phyloP scores from a whole-genome alignment of 768 basidiomycete genomes.

The Ramaria rubella region DNA sequence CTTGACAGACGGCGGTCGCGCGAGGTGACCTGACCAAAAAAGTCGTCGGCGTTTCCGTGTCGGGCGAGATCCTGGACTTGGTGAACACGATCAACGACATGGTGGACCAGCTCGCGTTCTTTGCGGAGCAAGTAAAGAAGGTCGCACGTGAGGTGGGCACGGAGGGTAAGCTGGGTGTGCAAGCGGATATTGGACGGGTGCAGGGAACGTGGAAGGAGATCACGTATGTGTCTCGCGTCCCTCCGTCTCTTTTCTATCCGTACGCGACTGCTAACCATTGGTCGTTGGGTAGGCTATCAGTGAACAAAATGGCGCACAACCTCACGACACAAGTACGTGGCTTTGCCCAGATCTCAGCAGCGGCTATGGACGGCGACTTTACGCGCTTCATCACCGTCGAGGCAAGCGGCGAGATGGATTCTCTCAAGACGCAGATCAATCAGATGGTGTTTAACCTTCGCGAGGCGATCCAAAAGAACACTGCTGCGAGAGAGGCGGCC shows the following conservation, averaged over 20 bases:
- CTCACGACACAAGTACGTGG: slow-evolving; percentile 98
- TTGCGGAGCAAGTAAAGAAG: slow-evolving; percentile 81
- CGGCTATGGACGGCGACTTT: slow-evolving; percentile 98
- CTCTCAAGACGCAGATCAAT: slow-evolving; percentile 96
- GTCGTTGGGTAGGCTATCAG: slow-evolving; percentile 58
- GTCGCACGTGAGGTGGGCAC: slow-evolving; percentile 97
- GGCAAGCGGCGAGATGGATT: slow-evolving; percentile 98
- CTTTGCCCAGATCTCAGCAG: slow-evolving; percentile 97
- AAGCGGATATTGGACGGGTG: slow-evolving; percentile 93
- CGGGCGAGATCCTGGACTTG: slow-evolving; percentile 92
- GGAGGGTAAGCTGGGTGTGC: slow-evolving; percentile 96
- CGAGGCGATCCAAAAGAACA: slow-evolving; percentile 98
- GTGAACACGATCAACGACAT: slow-evolving; percentile 97
- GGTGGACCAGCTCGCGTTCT: slow-evolving; percentile 63
- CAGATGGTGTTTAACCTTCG: slow-evolving; percentile 98
- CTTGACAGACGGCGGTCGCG: slow-evolving; percentile 75
- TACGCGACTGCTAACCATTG: not conserved
- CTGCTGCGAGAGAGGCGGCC: slow-evolving; percentile 92
- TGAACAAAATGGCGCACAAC: slow-evolving; percentile 97
- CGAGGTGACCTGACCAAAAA: slow-evolving; percentile 91
- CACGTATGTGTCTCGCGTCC: slow-evolving; percentile 54
- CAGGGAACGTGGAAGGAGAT: slow-evolving; percentile 99
- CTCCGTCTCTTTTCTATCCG: not conserved
- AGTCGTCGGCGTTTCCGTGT: slow-evolving; percentile 85
- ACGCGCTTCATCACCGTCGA: slow-evolving; percentile 99